These are phyloP conservation scores for Suhomyces guaymorum DNA, from an alignment of 1,139 yeast genomes.

Conservation along the genomic window DNA sequence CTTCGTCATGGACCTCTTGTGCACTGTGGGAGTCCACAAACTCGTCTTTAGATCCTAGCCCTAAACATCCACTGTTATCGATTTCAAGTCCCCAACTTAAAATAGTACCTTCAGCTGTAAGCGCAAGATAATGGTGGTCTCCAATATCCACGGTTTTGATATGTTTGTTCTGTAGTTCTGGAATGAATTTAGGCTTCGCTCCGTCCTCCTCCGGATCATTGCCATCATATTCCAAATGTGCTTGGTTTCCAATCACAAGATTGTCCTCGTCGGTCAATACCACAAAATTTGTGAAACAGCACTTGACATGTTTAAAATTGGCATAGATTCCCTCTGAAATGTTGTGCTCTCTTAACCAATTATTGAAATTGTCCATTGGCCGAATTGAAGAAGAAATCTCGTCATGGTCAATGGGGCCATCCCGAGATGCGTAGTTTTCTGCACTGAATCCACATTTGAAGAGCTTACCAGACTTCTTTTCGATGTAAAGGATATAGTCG, in stretches of 20 bases:
- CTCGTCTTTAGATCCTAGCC: constrained; percentile 52
- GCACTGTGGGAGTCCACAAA: constrained; percentile 20
- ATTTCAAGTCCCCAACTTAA: constrained; percentile 73
- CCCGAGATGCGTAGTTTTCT: constrained; percentile 12
- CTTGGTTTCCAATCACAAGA: constrained; percentile 45
- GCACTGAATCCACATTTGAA: constrained; percentile 41
- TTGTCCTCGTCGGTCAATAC: constrained; percentile 54
- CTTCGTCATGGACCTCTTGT: constrained; percentile 26
- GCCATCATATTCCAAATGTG: constrained; percentile 10
- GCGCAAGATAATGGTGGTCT: constrained; percentile 70
- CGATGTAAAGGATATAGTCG: constrained; percentile 52
- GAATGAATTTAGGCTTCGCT: constrained; percentile 30
- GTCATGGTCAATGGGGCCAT: constrained; percentile 9
- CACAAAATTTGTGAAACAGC: constrained; percentile 53
- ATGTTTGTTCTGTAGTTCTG: constrained; percentile 51
- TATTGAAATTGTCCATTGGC: constrained; percentile 26
- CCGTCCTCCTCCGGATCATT: constrained; percentile 13
- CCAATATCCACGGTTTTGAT: constrained; percentile 66
- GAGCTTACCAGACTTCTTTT: constrained; percentile 42
- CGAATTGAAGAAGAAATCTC: constrained; percentile 13
- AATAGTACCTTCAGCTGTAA: constrained; percentile 59
- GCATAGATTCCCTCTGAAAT: constrained; percentile 17
- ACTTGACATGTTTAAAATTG: constrained; percentile 47
- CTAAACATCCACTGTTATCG: constrained; percentile 66
- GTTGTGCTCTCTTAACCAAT: constrained; percentile 30